phyloP scores from a whole-genome alignment of 768 basidiomycete genomes.

The Lentinula sp. region DNA sequence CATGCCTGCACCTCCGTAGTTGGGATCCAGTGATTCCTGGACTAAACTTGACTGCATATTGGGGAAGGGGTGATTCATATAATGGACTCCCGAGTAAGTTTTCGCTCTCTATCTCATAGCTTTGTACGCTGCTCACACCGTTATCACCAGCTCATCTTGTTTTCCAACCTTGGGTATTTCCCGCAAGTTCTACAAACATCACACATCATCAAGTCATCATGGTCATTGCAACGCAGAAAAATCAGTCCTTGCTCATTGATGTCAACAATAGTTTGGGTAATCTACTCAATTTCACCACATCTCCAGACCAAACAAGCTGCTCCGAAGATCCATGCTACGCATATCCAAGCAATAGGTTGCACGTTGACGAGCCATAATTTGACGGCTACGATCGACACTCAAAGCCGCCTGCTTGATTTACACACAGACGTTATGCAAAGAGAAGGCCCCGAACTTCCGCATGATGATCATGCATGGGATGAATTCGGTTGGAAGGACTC shows the following conservation, averaged over 20 bases:
- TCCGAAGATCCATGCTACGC: neutral
- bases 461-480: conserved; percentile 9
- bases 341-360: conserved; percentile 8
- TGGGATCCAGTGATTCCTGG: neutral
- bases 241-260: neutral
- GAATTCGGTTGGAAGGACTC: conserved; percentile 3
- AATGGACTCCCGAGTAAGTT: neutral
- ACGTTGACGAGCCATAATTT: conserved; percentile 4
- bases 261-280: conserved; percentile 2
- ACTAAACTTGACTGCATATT: conserved; percentile 4
- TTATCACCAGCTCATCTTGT: neutral
- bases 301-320: neutral
- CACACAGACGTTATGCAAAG: neutral
- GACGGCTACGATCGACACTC: conserved; percentile 7
- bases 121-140: neutral
- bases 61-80: neutral
- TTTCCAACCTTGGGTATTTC: neutral
- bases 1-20: conserved; percentile 5
- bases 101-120: neutral
- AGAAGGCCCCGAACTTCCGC: conserved; percentile 4
- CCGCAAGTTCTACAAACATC: neutral
- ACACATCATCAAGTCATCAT: conserved; percentile 8
- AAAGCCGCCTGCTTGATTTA: conserved; percentile 7
- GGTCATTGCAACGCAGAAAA: conserved; percentile 2
- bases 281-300: conserved; percentile 3